Conservation (phyloP, 2,329 filamentous ascomycete genomes). For the Talaromyces sp. region DNA sequence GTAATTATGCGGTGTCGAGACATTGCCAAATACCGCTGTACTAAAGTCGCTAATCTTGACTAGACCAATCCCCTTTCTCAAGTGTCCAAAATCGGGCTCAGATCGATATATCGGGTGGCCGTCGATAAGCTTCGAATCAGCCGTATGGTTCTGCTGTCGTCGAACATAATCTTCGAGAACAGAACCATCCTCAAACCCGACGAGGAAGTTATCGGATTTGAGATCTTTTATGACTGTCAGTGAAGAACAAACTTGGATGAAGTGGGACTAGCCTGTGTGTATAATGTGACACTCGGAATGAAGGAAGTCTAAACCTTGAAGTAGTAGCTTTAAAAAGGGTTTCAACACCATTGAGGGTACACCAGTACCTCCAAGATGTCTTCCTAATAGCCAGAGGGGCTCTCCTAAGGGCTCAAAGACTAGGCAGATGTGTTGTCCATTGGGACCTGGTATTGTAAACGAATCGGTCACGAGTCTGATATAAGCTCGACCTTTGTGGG, state of each 20-base stretch:
- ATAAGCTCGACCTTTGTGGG: constrained; percentile 24
- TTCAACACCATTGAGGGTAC: constrained; percentile 29
- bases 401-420: constrained; percentile 39
- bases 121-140: constrained; percentile 21
- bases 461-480: constrained; percentile 27
- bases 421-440: constrained; percentile 33
- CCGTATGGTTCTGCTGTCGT: constrained; percentile 22
- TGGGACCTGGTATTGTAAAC: constrained; percentile 25
- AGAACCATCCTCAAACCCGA: constrained; percentile 24
- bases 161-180: constrained; percentile 25
- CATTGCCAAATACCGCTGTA: constrained; percentile 26
- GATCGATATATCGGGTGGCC: constrained; percentile 29
- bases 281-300: constrained; percentile 40
- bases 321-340: constrained; percentile 30
- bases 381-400: constrained; percentile 32
- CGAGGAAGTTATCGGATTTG: constrained; percentile 36
- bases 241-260: background rate
- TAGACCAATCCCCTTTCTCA: constrained; percentile 9
- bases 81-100: constrained; percentile 26
- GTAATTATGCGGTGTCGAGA: constrained; percentile 36
- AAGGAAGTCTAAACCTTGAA: constrained; percentile 40
- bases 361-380: constrained; percentile 18
- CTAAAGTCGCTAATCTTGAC: constrained; percentile 30
- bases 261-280: constrained; percentile 34
- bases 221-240: constrained; percentile 29